Evolutionary conservation across 75 land plant genomes (phyloP).

Genomic region (Cupressus sempervirens): DNA sequence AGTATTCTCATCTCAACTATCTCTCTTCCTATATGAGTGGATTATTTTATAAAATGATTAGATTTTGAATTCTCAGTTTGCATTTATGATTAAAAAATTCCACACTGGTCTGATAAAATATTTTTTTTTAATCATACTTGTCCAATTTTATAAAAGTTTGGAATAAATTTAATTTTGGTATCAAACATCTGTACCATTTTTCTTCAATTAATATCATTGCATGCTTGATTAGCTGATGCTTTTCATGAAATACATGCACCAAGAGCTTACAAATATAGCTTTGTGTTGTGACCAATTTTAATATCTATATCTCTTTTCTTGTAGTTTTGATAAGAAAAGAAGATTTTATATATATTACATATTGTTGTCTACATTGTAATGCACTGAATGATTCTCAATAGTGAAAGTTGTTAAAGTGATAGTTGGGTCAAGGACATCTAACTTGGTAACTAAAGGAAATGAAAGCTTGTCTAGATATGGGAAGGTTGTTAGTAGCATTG

Average conservation of each 20-base stretch:
- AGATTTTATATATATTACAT: conserved; percentile 80
- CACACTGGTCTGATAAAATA: not conserved
- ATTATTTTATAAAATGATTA: not conserved
- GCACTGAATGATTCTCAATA: conserved; percentile 56
- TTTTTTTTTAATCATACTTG: too few relatives aligned
- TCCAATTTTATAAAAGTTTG: not conserved
- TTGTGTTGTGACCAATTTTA: not conserved
- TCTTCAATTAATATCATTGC: not conserved
- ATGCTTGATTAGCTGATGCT: not conserved
- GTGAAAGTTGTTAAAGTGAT: conserved; percentile 8
- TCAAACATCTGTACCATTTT: not conserved
- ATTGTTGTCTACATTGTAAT: conserved; percentile 90
- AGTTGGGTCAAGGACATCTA: not conserved
- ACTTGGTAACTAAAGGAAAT: not conserved
- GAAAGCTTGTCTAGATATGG: not conserved
- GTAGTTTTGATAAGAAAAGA: conserved; percentile 91
- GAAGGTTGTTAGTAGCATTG: not conserved
- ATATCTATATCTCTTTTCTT: conserved; percentile 4
- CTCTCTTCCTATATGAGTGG: not conserved
- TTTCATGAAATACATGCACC: not conserved
- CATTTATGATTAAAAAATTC: not conserved
- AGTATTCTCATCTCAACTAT: not conserved
- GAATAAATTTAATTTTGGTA: not conserved
- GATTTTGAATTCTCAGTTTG: conserved; percentile 10
- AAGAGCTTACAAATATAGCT: not conserved